Evolutionary conservation across 495 filamentous ascomycete genomes (phyloP).

Genomic region (Platismatia glauca): DNA sequence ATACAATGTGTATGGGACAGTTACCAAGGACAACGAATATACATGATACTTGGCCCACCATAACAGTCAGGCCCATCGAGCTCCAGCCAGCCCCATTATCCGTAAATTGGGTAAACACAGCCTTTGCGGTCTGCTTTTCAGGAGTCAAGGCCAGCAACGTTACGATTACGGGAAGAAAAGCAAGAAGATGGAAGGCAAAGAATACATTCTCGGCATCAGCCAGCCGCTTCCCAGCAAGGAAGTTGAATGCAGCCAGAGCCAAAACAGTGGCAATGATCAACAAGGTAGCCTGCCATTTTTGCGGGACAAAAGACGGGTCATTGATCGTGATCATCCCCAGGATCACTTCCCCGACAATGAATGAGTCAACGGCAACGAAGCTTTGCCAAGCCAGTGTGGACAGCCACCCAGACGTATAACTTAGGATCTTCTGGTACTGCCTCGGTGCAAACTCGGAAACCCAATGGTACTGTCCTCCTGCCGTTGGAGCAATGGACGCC

Average conservation of each 20-base stretch:
- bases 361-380: not conserved
- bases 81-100: conserved; percentile 36
- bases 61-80: conserved; percentile 39
- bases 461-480: not conserved
- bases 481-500: conserved; percentile 6
- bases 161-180: conserved; percentile 42
- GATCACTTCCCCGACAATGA: conserved; percentile 21
- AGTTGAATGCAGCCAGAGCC: conserved; percentile 32
- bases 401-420: conserved; percentile 23
- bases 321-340: conserved; percentile 38
- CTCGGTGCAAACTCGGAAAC: conserved; percentile 1
- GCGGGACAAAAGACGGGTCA: conserved; percentile 29
- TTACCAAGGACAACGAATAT: not conserved
- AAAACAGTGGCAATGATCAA: conserved; percentile 31
- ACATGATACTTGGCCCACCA: conserved; percentile 34
- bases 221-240: conserved; percentile 25
- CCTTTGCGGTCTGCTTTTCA: conserved; percentile 14
- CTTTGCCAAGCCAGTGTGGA: conserved; percentile 36
- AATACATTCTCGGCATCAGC: conserved; percentile 34
- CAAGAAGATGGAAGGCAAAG: conserved; percentile 38
- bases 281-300: conserved; percentile 38
- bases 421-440: conserved; percentile 4
- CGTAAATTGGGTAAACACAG: not conserved
- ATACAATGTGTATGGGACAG: not conserved
- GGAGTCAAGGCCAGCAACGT: conserved; percentile 39